Evolutionary conservation across 495 filamentous ascomycete species (phyloP).

Genomic region (Geopyxis carbonaria): DNA sequence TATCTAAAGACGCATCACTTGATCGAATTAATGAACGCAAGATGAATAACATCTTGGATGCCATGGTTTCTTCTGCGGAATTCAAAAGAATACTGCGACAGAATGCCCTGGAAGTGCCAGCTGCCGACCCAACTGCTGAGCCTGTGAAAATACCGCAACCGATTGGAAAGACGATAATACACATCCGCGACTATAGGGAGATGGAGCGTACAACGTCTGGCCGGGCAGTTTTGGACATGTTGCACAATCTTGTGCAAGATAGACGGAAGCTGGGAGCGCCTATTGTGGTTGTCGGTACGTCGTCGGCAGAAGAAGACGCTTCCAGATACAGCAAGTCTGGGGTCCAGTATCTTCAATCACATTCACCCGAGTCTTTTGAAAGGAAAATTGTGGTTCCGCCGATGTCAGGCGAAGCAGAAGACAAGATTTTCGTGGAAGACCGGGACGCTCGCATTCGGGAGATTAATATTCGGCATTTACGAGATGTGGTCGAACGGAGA

Average conservation of each 20-base stretch:
- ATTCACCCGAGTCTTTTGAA: constrained; percentile 27
- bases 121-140: neutral
- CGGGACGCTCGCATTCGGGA: constrained; percentile 36
- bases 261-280: constrained; percentile 49
- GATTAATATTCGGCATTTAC: constrained; percentile 55
- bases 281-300: constrained; percentile 62
- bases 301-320: constrained; percentile 32
- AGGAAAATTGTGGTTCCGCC: constrained; percentile 38
- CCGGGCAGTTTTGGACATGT: constrained; percentile 40
- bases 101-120: neutral
- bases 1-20: constrained; percentile 2
- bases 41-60: constrained; percentile 22
- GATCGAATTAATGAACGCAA: constrained; percentile 26
- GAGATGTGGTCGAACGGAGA: constrained; percentile 37
- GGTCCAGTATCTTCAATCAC: constrained; percentile 32
- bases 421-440: constrained; percentile 18
- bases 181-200: constrained; percentile 65
- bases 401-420: constrained; percentile 11
- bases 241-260: constrained; percentile 54
- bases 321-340: constrained; percentile 31
- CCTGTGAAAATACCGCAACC: too few species aligned
- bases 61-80: constrained; percentile 22
- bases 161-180: constrained; percentile 40
- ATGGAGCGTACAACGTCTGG: constrained; percentile 46
- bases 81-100: constrained; percentile 13